Conservation (phyloP, 2,329 filamentous ascomycete genomes). For the Claviceps capensis region DNA sequence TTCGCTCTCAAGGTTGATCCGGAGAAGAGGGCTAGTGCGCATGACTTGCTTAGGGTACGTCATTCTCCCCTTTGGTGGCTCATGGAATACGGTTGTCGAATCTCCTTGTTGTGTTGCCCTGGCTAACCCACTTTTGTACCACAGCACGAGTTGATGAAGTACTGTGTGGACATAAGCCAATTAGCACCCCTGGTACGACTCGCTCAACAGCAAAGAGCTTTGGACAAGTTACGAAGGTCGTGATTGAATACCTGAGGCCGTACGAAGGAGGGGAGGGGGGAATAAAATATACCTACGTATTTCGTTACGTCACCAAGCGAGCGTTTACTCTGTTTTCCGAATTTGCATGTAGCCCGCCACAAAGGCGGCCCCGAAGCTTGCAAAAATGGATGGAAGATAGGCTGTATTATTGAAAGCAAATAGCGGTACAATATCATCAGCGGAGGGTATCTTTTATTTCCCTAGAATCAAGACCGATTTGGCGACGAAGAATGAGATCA, state of each 20-base stretch:
- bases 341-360: neutral
- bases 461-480: neutral
- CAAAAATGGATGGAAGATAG: neutral
- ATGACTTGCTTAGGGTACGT: conserved; percentile 81
- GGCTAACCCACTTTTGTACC: neutral
- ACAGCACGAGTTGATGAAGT: conserved; percentile 70
- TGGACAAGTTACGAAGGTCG: conserved; percentile 64
- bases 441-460: neutral
- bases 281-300: neutral
- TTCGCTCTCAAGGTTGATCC: conserved; percentile 94
- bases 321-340: conserved; percentile 1
- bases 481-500: no score
- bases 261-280: neutral
- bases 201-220: conserved; percentile 69
- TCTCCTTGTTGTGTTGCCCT: neutral
- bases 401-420: conserved; percentile 1
- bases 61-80: neutral
- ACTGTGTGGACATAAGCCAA: conserved; percentile 59
- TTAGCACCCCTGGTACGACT: conserved; percentile 78
- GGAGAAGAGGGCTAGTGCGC: conserved; percentile 88
- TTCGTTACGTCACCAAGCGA: conserved; percentile 3
- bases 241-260: conserved; percentile 6
- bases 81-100: no score
- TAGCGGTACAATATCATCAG: neutral
- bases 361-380: neutral